Conservation (phyloP, 202 grass and related monocot species). For the Panicum virgatum region DNA sequence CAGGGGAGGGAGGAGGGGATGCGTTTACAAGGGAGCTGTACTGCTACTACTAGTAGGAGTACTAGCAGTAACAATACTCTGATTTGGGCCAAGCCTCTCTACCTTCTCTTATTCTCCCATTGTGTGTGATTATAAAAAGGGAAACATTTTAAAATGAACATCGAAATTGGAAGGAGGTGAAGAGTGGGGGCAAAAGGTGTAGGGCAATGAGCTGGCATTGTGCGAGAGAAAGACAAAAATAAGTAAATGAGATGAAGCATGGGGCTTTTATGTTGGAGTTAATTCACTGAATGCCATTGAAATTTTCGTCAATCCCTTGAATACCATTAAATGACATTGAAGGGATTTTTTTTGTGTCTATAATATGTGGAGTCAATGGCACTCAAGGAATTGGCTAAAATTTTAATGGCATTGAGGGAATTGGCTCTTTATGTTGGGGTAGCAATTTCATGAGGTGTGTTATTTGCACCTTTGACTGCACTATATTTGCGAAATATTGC, state of each 20-base stretch:
- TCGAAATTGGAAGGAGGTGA: slow-evolving; percentile 12
- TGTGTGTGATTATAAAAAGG: not conserved
- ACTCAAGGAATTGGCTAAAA: too few relatives aligned
- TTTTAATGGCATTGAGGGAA: too few relatives aligned
- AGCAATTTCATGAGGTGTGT: not conserved
- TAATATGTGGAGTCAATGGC: too few relatives aligned
- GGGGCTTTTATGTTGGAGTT: not conserved
- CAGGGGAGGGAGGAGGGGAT: slow-evolving; percentile 12
- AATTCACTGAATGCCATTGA: too few relatives aligned
- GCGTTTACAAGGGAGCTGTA: not conserved
- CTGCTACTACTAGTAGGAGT: not conserved
- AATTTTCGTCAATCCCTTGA: too few relatives aligned
- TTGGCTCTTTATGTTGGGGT: too few relatives aligned
- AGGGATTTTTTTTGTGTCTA: too few relatives aligned
- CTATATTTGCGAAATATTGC: not conserved
- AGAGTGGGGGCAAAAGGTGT: not conserved
- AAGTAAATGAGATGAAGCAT: not conserved
- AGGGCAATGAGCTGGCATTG: slow-evolving; percentile 33
- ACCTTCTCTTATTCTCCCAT: too few relatives aligned
- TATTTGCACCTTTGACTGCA: not conserved
- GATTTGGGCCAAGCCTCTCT: slow-evolving; percentile 6
- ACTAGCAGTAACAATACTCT: not conserved
- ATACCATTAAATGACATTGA: too few relatives aligned
- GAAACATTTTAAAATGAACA: not conserved
- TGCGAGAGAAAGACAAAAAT: not conserved